phyloP scores from a whole-genome alignment of 2,329 filamentous ascomycete species.

The Cladosporium sp. region DNA sequence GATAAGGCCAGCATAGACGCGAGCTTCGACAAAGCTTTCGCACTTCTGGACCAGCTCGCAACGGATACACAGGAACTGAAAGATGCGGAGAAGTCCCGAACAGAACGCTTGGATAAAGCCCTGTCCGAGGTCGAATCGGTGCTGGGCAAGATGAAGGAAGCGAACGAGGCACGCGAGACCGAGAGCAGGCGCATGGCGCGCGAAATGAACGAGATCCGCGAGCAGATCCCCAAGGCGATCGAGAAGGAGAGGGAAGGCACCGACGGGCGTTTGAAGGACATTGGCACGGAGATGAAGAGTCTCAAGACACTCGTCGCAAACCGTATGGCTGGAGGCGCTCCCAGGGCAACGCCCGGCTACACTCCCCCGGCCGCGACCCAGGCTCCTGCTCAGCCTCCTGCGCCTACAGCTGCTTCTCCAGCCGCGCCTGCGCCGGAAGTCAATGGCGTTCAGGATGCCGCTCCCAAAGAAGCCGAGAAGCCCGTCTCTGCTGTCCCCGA shows the following conservation, averaged over 20 bases:
- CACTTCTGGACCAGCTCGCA: slow-evolving; percentile 82
- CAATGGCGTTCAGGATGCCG: background rate
- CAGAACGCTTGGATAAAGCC: slow-evolving; percentile 73
- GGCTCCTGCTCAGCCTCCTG: background rate
- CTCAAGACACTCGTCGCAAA: slow-evolving; percentile 79
- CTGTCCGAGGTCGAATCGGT: slow-evolving; percentile 79
- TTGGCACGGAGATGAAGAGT: slow-evolving; percentile 82
- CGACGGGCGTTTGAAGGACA: slow-evolving; percentile 73
- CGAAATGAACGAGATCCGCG: slow-evolving; percentile 75
- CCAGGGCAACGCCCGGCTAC: slow-evolving; percentile 5
- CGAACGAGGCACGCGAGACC: slow-evolving; percentile 75
- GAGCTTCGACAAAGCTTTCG: slow-evolving; percentile 86
- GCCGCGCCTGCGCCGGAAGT: background rate
- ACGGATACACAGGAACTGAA: slow-evolving; percentile 88
- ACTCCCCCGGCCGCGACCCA: slow-evolving; percentile 1
- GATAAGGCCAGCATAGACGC: slow-evolving; percentile 92
- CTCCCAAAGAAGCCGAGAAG: slow-evolving; percentile 16
- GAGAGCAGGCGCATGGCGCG: slow-evolving; percentile 81
- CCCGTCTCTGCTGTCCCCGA: slow-evolving; percentile 17
- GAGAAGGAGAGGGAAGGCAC: slow-evolving; percentile 80
- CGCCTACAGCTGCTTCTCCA: background rate
- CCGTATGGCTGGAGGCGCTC: slow-evolving; percentile 39
- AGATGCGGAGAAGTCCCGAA: slow-evolving; percentile 74
- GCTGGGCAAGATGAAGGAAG: slow-evolving; percentile 71
- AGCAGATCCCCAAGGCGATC: slow-evolving; percentile 80